Percentiles rank a stretch among this genome's conserved stretches.
Conservation (phyloP, 2,329 filamentous ascomycete species). For the Microcyclospora tardicrescens region DNA sequence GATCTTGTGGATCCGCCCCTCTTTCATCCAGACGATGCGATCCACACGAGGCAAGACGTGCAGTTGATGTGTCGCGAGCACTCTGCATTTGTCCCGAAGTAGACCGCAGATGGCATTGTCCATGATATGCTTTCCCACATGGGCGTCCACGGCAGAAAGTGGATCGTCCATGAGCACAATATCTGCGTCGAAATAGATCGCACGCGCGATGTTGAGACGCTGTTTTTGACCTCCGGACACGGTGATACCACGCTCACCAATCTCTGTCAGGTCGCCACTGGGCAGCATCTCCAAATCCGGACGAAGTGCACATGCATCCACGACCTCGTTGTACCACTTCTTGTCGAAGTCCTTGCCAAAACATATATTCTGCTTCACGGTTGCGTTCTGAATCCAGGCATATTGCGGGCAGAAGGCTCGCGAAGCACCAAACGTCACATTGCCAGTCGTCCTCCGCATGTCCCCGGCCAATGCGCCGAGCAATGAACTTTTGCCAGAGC, state of each 20-base stretch:
- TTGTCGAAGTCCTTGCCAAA: constrained; percentile 67
- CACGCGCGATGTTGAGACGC: constrained; percentile 80
- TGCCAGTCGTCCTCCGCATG: constrained; percentile 71
- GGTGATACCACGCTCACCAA: constrained; percentile 89
- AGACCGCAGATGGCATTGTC: constrained; percentile 87
- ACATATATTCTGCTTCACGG: constrained; percentile 74
- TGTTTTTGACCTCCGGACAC: constrained; percentile 94
- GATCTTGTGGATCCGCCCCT: constrained; percentile 68
- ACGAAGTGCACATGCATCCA: constrained; percentile 71
- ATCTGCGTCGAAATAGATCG: constrained; percentile 52
- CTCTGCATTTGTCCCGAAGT: constrained; percentile 74
- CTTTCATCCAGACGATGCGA: constrained; percentile 85
- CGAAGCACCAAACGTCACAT: constrained; percentile 62
- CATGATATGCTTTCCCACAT: constrained; percentile 62
- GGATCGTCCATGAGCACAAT: constrained; percentile 53
- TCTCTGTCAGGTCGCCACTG: constrained; percentile 76
- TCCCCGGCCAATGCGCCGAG: constrained; percentile 83
- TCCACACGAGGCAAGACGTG: constrained; percentile 87
- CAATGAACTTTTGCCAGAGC: constrained; percentile 80
- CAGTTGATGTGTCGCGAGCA: constrained; percentile 88
- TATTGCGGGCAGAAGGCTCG: constrained; percentile 92
- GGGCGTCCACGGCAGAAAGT: constrained; percentile 44
- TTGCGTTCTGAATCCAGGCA: constrained; percentile 93
- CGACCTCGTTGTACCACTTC: constrained; percentile 71
- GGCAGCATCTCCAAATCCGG: constrained; percentile 90